A percentile compares a stretch with the other conserved stretches of the same genome.
Evolutionary conservation across 768 basidiomycete species (phyloP).

Genomic region (Russula sp.): DNA sequence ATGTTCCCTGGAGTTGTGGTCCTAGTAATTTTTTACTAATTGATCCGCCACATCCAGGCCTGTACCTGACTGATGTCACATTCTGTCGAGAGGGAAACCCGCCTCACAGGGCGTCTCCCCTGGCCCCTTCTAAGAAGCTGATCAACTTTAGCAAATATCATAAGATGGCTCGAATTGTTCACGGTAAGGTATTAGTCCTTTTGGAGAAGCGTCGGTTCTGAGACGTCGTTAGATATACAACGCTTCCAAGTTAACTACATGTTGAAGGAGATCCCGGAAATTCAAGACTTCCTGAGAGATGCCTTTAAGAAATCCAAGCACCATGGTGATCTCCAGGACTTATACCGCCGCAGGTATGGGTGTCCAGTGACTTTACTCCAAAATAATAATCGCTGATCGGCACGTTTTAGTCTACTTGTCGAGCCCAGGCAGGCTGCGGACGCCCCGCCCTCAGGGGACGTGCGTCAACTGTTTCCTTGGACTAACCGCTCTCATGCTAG

Average conservation of each 20-base stretch:
- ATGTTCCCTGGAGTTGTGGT: conserved; percentile 25
- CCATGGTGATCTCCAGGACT: conserved; percentile 77
- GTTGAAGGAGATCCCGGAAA: conserved; percentile 83
- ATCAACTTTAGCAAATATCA: conserved; percentile 97
- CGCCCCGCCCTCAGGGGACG: conserved; percentile 52
- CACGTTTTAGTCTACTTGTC: conserved; percentile 56
- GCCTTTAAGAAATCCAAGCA: conserved; percentile 71
- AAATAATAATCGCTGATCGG: conserved; percentile 9
- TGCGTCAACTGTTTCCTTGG: conserved; percentile 79
- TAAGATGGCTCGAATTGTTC: conserved; percentile 79
- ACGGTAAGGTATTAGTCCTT: conserved; percentile 42
- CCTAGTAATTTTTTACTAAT: conserved; percentile 11
- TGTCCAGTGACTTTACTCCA: conserved; percentile 7
- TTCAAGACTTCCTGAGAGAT: conserved; percentile 70
- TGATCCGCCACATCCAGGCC: conserved; percentile 39
- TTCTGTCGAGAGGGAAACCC: conserved; percentile 96
- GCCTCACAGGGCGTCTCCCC: conserved; percentile 72
- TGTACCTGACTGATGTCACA: conserved; percentile 88
- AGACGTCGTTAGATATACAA: conserved; percentile 64
- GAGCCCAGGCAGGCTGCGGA: conserved; percentile 81
- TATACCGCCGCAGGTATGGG: conserved; percentile 76
- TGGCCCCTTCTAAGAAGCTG: conserved; percentile 67
- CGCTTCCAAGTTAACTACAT: conserved; percentile 86
- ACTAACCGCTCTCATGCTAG: conserved; percentile 41
- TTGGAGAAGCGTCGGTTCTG: not conserved